Conservation (phyloP, 352 stramenopile species). For the Phytophthora cactorum region DNA sequence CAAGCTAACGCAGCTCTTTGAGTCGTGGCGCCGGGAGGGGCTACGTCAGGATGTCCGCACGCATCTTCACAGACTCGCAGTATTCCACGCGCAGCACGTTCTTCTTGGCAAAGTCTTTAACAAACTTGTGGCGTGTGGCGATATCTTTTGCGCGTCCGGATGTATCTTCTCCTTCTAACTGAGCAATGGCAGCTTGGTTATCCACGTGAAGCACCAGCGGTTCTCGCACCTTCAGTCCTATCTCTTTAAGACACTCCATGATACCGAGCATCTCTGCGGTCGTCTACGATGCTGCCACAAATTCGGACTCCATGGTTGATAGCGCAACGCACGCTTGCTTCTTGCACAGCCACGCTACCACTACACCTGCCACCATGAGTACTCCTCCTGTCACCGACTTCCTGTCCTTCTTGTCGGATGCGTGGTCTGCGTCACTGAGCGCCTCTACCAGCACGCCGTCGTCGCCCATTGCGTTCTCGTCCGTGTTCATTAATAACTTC, state of each 20-base stretch:
- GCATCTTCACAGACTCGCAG: background rate
- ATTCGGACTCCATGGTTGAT: background rate
- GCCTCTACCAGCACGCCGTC: background rate
- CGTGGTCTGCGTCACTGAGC: background rate
- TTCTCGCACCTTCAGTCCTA: no score
- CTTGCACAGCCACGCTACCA: background rate
- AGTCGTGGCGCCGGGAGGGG: background rate
- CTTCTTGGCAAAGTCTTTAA: background rate
- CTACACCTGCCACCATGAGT: background rate
- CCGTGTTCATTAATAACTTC: constrained; percentile 16
- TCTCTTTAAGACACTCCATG: no score
- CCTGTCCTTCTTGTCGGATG: background rate
- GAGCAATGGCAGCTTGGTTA: background rate
- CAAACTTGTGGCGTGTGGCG: background rate
- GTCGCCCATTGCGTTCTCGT: background rate
- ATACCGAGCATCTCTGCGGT: background rate
- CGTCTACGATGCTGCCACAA: background rate
- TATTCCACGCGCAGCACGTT: background rate
- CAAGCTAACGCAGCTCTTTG: no score
- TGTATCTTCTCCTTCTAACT: background rate
- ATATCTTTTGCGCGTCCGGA: background rate
- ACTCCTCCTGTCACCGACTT: background rate
- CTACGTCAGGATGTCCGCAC: constrained; percentile 6
- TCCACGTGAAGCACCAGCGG: background rate
- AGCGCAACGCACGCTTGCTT: background rate